Conservation (phyloP, 177 flowering plant genomes). For the Telopea speciosissima region DNA sequence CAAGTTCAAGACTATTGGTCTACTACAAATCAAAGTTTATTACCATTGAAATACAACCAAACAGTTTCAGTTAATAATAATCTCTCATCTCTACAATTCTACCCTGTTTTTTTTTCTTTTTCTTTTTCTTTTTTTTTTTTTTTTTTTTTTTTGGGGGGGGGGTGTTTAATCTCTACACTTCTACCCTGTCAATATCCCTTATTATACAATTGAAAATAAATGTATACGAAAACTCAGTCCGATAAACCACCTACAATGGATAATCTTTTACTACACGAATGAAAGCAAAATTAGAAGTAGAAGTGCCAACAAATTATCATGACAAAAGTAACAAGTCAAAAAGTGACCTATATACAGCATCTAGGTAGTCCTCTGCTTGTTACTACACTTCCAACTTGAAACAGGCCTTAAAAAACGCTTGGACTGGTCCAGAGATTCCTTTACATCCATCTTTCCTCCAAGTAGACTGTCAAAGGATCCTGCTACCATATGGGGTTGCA, state of each 20-base stretch:
- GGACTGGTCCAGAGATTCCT: background rate
- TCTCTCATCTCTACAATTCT: background rate
- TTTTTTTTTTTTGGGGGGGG: too few species aligned
- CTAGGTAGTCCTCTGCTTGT: background rate
- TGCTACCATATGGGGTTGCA: background rate
- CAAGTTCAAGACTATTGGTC: background rate
- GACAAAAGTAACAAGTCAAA: background rate
- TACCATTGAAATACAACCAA: constrained; percentile 3
- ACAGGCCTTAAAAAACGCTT: background rate
- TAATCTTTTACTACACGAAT: background rate
- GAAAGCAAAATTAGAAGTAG: background rate
- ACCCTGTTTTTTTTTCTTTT: too few species aligned
- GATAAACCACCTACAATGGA: too few species aligned
- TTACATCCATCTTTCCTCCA: background rate
- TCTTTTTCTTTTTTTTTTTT: too few species aligned
- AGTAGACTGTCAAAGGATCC: background rate
- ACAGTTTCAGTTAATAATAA: background rate
- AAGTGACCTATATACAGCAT: background rate
- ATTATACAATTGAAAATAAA: background rate
- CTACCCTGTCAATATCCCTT: background rate
- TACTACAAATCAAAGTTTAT: background rate
- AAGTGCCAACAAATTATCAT: background rate
- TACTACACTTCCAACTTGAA: background rate
- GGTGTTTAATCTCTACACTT: too few species aligned
- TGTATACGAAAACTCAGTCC: too few species aligned